Conservation (phyloP, 148 eudicot species). For the Linanthus parryae region DNA sequence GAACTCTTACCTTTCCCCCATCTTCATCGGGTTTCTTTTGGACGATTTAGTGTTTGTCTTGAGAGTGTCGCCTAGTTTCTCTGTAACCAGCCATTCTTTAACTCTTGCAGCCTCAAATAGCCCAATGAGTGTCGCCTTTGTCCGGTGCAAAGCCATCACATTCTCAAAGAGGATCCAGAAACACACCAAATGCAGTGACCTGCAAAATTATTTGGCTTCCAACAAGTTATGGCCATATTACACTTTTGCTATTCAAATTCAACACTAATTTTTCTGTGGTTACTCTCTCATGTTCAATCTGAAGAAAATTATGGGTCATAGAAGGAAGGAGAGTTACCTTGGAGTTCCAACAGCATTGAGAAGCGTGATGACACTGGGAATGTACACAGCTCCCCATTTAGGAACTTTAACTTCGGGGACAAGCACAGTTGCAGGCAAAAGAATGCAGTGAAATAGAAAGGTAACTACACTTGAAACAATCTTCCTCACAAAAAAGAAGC, state of each 20-base stretch:
- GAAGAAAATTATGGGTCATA: neutral
- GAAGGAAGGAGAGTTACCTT: slow-evolving; percentile 25
- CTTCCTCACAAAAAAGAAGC: slow-evolving; percentile 84
- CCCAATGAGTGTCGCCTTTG: slow-evolving; percentile 78
- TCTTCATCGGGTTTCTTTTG: slow-evolving; percentile 28
- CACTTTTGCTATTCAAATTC: neutral
- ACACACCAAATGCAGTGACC: slow-evolving; percentile 59
- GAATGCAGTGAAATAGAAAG: slow-evolving; percentile 67
- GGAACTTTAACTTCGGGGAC: slow-evolving; percentile 74
- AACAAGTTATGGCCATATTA: neutral
- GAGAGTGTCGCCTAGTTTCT: slow-evolving; percentile 68
- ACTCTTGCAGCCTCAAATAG: slow-evolving; percentile 63
- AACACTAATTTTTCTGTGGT: no score
- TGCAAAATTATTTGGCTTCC: slow-evolving; percentile 4
- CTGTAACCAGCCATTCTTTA: slow-evolving; percentile 87
- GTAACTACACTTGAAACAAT: slow-evolving; percentile 74
- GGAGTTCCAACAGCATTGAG: slow-evolving; percentile 85
- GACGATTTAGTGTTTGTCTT: slow-evolving; percentile 37
- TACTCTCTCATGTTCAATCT: neutral
- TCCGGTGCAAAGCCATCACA: slow-evolving; percentile 83
- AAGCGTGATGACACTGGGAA: slow-evolving; percentile 56
- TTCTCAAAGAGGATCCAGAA: slow-evolving; percentile 86
- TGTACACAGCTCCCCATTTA: slow-evolving; percentile 73
- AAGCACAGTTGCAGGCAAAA: slow-evolving; percentile 65
- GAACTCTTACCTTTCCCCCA: slow-evolving; percentile 69